Evolutionary conservation across 129 eudicot genomes (phyloP).

Genomic region (Centrapalus pauciflorus): DNA sequence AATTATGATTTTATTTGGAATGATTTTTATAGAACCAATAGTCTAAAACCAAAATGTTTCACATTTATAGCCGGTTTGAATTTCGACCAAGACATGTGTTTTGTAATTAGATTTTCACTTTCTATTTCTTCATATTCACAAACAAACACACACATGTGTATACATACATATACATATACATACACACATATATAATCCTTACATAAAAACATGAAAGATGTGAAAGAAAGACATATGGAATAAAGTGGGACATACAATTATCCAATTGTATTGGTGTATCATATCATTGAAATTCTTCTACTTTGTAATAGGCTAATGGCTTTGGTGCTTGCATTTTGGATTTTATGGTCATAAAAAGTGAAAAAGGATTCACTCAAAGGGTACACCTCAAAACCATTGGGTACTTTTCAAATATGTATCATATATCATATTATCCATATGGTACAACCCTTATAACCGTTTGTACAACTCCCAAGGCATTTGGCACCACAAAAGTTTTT

Average conservation of each 20-base stretch:
- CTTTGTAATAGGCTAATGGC: conserved; percentile 24
- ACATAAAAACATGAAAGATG: no score
- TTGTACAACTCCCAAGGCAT: conserved; percentile 27
- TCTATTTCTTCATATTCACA: no score
- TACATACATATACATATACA: no score
- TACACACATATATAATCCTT: no score
- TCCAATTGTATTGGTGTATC: conserved; percentile 20
- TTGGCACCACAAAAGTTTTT: conserved; percentile 18
- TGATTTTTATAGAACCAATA: no score
- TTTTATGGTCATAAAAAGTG: conserved; percentile 32
- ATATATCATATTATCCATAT: conserved; percentile 11
- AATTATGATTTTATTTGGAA: no score
- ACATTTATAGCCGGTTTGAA: no score
- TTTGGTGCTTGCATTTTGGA: conserved; percentile 31
- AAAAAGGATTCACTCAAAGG: conserved; percentile 29
- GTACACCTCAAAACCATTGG: conserved; percentile 24
- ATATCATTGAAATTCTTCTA: conserved; percentile 29
- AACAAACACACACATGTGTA: no score
- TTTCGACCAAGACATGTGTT: no score
- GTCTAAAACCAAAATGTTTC: no score
- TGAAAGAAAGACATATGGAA: conserved; percentile 29
- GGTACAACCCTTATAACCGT: conserved; percentile 21
- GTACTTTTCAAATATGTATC: conserved; percentile 11
- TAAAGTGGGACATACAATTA: conserved; percentile 25
- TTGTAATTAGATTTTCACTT: no score